These are phyloP conservation scores for Panaeolus papilionaceus DNA, from an alignment of 768 basidiomycete species.

Conservation along the genomic window DNA sequence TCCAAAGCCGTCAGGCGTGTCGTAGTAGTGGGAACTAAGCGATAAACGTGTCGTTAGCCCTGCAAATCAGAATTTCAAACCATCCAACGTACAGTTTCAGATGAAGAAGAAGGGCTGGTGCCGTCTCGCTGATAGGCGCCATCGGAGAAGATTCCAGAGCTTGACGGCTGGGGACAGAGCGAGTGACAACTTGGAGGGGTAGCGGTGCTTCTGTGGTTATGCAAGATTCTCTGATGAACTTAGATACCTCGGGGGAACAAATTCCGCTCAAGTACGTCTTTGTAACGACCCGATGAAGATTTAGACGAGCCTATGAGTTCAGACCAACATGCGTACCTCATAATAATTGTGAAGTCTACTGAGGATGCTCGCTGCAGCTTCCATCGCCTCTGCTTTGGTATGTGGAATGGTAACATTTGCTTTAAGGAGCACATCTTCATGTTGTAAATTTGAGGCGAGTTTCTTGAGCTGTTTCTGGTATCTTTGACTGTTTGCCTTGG, in stretches of 20 bases:
- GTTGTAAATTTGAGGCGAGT: slow-evolving; percentile 3
- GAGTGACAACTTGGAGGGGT: neutral
- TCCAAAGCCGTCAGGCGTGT: slow-evolving; percentile 61
- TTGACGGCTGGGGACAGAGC: neutral
- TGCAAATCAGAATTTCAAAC: neutral
- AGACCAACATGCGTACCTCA: slow-evolving; percentile 22
- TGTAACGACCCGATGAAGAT: slow-evolving; percentile 6
- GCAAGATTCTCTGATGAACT: slow-evolving; percentile 25
- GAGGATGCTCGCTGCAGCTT: slow-evolving; percentile 19
- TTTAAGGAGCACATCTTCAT: slow-evolving; percentile 20
- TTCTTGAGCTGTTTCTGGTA: slow-evolving; percentile 22
- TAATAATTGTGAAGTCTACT: slow-evolving; percentile 25
- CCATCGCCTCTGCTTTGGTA: neutral
- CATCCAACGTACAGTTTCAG: slow-evolving; percentile 46
- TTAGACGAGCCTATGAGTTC: neutral
- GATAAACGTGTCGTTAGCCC: neutral
- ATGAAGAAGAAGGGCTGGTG: slow-evolving; percentile 44
- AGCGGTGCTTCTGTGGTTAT: slow-evolving; percentile 19
- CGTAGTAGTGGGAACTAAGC: slow-evolving; percentile 54
- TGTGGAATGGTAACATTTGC: slow-evolving; percentile 11
- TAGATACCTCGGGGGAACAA: slow-evolving; percentile 21
- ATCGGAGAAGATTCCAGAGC: neutral
- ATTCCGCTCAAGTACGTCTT: slow-evolving; percentile 14
- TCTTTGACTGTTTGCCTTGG: slow-evolving; percentile 26
- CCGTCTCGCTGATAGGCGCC: slow-evolving; percentile 9